Percentiles rank a stretch among this genome's conserved stretches.
Conservation (phyloP, 2,329 filamentous ascomycete species). For the Coccinonectria pachysandricola region DNA sequence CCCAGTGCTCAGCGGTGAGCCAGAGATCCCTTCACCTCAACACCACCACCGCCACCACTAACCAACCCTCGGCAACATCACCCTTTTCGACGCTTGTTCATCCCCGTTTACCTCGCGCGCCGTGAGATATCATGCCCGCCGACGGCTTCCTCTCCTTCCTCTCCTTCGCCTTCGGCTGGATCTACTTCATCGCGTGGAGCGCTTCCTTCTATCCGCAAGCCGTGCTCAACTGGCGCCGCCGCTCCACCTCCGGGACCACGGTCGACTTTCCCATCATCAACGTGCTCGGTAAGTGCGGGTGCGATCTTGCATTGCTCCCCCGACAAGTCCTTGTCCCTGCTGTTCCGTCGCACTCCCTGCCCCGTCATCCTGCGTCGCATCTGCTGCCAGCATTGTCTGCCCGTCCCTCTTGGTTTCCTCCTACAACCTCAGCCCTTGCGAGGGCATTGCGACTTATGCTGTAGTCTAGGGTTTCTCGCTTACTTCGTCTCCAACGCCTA, state of each 20-base stretch:
- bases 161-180: constrained; percentile 59
- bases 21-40: too few relatives aligned
- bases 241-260: constrained; percentile 71
- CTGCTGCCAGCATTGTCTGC: too few relatives aligned
- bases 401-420: too few relatives aligned
- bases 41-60: too few relatives aligned
- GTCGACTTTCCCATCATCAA: constrained; percentile 82
- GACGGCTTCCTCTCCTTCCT: constrained; percentile 35
- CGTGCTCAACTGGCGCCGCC: constrained; percentile 65
- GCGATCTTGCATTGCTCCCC: constrained; percentile 2
- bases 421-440: too few relatives aligned
- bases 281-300: constrained; percentile 36
- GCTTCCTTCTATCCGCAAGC: constrained; percentile 89
- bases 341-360: too few relatives aligned
- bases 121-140: constrained; percentile 13
- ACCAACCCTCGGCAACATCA: too few relatives aligned
- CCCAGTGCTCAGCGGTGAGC: too few relatives aligned
- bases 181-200: constrained; percentile 71
- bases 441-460: too few relatives aligned
- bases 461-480: constrained; percentile 56
- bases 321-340: constrained; percentile 4
- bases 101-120: too few relatives aligned
- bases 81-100: too few relatives aligned
- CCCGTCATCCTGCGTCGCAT: too few relatives aligned
- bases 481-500: constrained; percentile 66